These are phyloP conservation scores for Auriculariales sp. DNA, from an alignment of 768 basidiomycete species.

Conservation along the genomic window DNA sequence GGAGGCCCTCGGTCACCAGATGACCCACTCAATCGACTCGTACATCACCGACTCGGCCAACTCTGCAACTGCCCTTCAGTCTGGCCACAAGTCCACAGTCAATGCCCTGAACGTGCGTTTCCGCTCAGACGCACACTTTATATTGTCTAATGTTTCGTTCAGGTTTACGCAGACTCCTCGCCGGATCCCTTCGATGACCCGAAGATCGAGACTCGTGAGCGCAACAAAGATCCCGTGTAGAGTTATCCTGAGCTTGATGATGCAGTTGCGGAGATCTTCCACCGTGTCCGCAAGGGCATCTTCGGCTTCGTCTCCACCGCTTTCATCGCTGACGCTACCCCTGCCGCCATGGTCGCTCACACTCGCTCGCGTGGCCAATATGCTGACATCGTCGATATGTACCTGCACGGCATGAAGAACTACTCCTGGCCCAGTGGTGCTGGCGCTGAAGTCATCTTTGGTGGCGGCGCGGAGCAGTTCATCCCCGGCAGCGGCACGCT, in stretches of 20 bases:
- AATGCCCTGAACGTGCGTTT: conserved; percentile 21
- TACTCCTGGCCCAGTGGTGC: conserved; percentile 19
- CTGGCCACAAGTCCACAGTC: conserved; percentile 20
- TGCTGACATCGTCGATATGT: conserved; percentile 18
- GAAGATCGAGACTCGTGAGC: conserved; percentile 16
- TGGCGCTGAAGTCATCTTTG: conserved; percentile 16
- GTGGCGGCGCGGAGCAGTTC: conserved; percentile 21
- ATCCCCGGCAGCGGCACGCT: conserved; percentile 11
- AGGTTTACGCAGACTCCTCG: conserved; percentile 19
- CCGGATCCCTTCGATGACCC: conserved; percentile 16
- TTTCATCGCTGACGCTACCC: conserved; percentile 22
- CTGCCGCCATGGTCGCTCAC: conserved; percentile 17
- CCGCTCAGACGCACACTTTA: too few relatives aligned
- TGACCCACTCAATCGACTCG: conserved; percentile 18
- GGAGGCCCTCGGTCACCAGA: conserved; percentile 15
- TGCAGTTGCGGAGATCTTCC: conserved; percentile 16
- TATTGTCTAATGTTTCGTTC: too few relatives aligned
- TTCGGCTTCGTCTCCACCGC: conserved; percentile 24
- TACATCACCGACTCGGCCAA: conserved; percentile 24
- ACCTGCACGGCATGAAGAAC: conserved; percentile 17
- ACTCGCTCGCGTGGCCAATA: conserved; percentile 15
- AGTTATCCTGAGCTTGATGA: too few relatives aligned
- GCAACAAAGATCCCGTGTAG: too few relatives aligned
- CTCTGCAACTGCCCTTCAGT: conserved; percentile 21
- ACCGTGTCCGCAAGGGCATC: conserved; percentile 15